These are phyloP conservation scores for Aureobasidium lini DNA, from an alignment of 2,329 filamentous ascomycete species.

Conservation along the genomic window DNA sequence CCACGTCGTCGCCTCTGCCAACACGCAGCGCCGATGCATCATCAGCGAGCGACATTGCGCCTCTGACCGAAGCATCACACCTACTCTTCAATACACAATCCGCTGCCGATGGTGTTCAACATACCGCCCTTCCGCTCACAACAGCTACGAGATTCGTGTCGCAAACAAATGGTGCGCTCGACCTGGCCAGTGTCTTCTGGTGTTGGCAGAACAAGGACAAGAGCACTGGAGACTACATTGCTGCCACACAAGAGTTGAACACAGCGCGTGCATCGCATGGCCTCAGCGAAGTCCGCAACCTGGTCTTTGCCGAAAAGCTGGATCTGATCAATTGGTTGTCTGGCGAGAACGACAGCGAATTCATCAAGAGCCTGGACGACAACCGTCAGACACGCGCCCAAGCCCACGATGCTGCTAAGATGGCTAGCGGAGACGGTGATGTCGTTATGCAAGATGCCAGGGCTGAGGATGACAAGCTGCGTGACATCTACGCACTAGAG, in stretches of 20 bases:
- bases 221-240: slow-evolving; percentile 84
- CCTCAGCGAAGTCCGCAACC: slow-evolving; percentile 68
- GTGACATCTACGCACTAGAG: slow-evolving; percentile 87
- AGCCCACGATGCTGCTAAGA: slow-evolving; percentile 41
- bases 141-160: slow-evolving; percentile 78
- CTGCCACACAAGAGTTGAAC: slow-evolving; percentile 71
- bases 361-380: slow-evolving; percentile 75
- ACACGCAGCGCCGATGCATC: slow-evolving; percentile 62
- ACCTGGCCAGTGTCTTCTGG: slow-evolving; percentile 92
- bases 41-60: slow-evolving; percentile 51
- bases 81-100: slow-evolving; percentile 33
- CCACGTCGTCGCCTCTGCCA: slow-evolving; percentile 61
- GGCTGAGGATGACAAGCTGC: slow-evolving; percentile 66
- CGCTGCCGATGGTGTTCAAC: slow-evolving; percentile 43
- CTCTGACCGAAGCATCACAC: slow-evolving; percentile 69
- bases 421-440: slow-evolving; percentile 25
- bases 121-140: slow-evolving; percentile 39
- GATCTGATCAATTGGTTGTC: slow-evolving; percentile 92
- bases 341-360: slow-evolving; percentile 75
- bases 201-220: slow-evolving; percentile 91
- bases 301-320: slow-evolving; percentile 84
- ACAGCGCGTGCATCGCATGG: slow-evolving; percentile 54
- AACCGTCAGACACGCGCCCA: slow-evolving; percentile 48
- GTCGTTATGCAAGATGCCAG: slow-evolving; percentile 35
- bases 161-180: slow-evolving; percentile 50